Percentiles rank a stretch among this genome's conserved stretches.
phyloP scores from a whole-genome alignment of 2,329 filamentous ascomycete genomes.

The Plenodomus tracheiphilus region DNA sequence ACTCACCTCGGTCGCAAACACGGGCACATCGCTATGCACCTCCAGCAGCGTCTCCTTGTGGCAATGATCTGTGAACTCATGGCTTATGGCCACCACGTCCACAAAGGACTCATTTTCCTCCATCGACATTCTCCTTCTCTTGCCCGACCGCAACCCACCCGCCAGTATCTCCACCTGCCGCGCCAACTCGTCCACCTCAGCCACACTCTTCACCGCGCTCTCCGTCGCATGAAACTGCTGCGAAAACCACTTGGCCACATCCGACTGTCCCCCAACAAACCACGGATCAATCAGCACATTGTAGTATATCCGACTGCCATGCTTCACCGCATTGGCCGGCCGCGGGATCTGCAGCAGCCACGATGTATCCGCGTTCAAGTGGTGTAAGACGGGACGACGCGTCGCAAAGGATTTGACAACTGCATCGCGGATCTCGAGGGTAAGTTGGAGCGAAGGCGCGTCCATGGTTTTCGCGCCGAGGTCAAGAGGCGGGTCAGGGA shows the following conservation, averaged over 20 bases:
- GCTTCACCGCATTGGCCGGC: constrained; percentile 49
- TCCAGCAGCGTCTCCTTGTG: constrained; percentile 64
- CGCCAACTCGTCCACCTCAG: constrained; percentile 58
- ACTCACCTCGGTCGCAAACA: constrained; percentile 57
- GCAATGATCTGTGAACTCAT: constrained; percentile 72
- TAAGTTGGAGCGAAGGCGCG: constrained; percentile 45
- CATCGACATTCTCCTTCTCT: constrained; percentile 10
- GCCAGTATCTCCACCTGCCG: constrained; percentile 53
- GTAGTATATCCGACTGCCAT: constrained; percentile 57
- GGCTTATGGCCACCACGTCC: constrained; percentile 63
- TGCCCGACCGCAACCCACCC: constrained; percentile 29
- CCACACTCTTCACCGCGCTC: constrained; percentile 59
- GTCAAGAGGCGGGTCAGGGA: background rate
- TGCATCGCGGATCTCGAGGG: constrained; percentile 48
- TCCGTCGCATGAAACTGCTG: constrained; percentile 65
- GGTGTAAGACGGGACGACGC: constrained; percentile 60
- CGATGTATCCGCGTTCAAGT: constrained; percentile 68
- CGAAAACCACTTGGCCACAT: constrained; percentile 67
- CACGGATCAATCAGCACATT: constrained; percentile 70
- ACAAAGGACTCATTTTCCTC: constrained; percentile 47
- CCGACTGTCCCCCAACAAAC: constrained; percentile 64
- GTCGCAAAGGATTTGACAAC: constrained; percentile 46
- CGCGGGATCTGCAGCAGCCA: constrained; percentile 69
- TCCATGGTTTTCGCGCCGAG: constrained; percentile 25
- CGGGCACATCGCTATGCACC: constrained; percentile 56